phyloP scores from a whole-genome alignment of 2,329 filamentous ascomycete species.

The Exophiala sp. region DNA sequence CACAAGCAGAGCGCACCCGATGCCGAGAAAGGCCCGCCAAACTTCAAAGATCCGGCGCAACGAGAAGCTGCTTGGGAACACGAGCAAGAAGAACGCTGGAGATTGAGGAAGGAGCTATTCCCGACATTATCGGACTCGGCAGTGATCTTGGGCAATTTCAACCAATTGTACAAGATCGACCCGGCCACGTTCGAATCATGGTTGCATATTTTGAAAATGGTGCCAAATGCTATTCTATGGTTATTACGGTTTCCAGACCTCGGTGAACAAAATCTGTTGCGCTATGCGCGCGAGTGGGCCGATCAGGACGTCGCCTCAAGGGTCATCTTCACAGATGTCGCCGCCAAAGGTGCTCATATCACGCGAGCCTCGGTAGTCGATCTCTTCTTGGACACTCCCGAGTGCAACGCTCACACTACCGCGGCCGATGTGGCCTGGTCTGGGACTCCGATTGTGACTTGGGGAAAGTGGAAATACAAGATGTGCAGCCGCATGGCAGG shows the following conservation, averaged over 20 bases:
- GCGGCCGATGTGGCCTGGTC: slow-evolving; percentile 96
- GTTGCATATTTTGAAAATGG: slow-evolving; percentile 80
- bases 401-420: slow-evolving; percentile 97
- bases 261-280: slow-evolving; percentile 78
- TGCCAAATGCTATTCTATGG: slow-evolving; percentile 90
- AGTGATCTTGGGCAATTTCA: slow-evolving; percentile 95
- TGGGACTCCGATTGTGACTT: slow-evolving; percentile 84
- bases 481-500: slow-evolving; percentile 99
- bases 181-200: slow-evolving; percentile 94
- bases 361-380: slow-evolving; percentile 87
- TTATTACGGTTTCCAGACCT: slow-evolving; percentile 93
- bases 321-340: slow-evolving; percentile 93
- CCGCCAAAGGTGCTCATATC: slow-evolving; percentile 91
- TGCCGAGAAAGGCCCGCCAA: slow-evolving; percentile 33
- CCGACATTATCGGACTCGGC: slow-evolving; percentile 75
- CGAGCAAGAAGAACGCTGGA: slow-evolving; percentile 78
- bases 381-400: slow-evolving; percentile 92
- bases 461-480: slow-evolving; percentile 91
- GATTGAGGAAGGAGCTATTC: slow-evolving; percentile 90
- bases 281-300: slow-evolving; percentile 79
- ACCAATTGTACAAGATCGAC: slow-evolving; percentile 99
- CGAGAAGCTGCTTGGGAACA: slow-evolving; percentile 72
- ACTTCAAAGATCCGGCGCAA: slow-evolving; percentile 45
- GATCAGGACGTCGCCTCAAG: slow-evolving; percentile 78
- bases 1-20: slow-evolving; percentile 86